Percentiles rank a stretch among this genome's conserved stretches.
Conservation (phyloP, 768 basidiomycete genomes). For the Inosperma sp. region DNA sequence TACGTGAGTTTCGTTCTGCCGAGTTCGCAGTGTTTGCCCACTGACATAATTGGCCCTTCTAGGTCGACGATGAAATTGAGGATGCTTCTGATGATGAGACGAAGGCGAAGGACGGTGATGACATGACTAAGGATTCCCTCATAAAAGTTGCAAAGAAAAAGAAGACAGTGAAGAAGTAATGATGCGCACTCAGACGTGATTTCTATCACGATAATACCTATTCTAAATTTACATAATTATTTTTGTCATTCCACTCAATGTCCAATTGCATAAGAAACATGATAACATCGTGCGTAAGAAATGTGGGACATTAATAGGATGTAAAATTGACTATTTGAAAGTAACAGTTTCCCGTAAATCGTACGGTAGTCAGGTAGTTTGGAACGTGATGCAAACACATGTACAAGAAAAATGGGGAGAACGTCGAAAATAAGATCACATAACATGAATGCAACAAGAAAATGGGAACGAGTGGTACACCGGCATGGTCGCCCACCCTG, state of each 20-base stretch:
- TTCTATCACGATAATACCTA: background rate
- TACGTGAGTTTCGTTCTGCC: constrained; percentile 40
- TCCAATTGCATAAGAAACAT: too few relatives aligned
- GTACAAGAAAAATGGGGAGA: background rate
- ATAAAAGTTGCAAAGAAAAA: constrained; percentile 53
- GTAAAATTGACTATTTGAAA: too few relatives aligned
- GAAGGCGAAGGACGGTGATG: constrained; percentile 37
- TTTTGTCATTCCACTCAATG: constrained; percentile 1
- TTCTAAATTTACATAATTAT: background rate
- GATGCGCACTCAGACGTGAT: background rate
- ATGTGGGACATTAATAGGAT: too few relatives aligned
- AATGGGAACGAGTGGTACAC: background rate
- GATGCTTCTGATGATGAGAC: constrained; percentile 38
- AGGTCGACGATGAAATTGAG: constrained; percentile 30
- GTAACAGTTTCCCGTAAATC: too few relatives aligned
- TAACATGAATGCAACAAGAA: background rate
- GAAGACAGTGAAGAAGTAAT: constrained; percentile 23
- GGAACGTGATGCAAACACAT: background rate
- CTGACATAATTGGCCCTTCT: constrained; percentile 1
- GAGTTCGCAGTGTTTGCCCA: constrained; percentile 4
- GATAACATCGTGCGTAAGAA: too few relatives aligned
- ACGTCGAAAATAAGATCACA: background rate
- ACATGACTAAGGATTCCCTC: constrained; percentile 52
- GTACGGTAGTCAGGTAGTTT: background rate
- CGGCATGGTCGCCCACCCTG: constrained; percentile 5